Evolutionary conservation across 352 stramenopile genomes (phyloP), one percentile per base, ranked within the genome.

Genomic region (Phytophthora rubi): DNA sequence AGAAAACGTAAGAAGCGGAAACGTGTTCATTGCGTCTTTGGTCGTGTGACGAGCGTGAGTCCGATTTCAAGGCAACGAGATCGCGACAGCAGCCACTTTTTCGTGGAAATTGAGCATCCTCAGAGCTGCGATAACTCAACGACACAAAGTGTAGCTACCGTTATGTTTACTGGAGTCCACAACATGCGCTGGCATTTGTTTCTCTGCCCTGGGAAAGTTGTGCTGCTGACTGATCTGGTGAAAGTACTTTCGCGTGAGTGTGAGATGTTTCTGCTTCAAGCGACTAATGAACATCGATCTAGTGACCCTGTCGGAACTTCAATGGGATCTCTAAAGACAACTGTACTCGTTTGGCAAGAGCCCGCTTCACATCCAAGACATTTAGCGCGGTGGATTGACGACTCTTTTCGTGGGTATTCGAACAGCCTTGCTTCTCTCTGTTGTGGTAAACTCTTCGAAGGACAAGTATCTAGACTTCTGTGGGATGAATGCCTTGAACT

Each of bases 201-300:
- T 70, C 55, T 91, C 3, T 66, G 44, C 12, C 80, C 78, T 9
- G 77, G 82, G 13, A 62, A 76, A 33, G 51, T 75, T 1, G 64
- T 90, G 21, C 52, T 92, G 4, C 1, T 91, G 13, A 89, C 86
- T 6, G 81, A 94, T 71, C 33, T 92, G 15, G 73, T 87, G 21
- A 92, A 92, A 55, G 77, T 94, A 0, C 79, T 80, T 57, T 89
- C 83, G 13, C 69, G 80, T 58, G 84, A 92, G 42, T 86, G 82
- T 62, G 73, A 73, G 0, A 71, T 87, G 48, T 89, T 91, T 63
- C 68, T 94, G 49, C 78, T 94, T 10, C 82, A 91, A 70, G 68
- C 73, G 26, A 82, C 75, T 23, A 52, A 59, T 18, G 37, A 49
- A 4, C 35, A 44, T 44, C 35, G 35, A 44, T 44, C 35, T 2